Evolutionary conservation across 2,329 filamentous ascomycete species (phyloP).

Genomic region (Lasiodiplodia sp.): DNA sequence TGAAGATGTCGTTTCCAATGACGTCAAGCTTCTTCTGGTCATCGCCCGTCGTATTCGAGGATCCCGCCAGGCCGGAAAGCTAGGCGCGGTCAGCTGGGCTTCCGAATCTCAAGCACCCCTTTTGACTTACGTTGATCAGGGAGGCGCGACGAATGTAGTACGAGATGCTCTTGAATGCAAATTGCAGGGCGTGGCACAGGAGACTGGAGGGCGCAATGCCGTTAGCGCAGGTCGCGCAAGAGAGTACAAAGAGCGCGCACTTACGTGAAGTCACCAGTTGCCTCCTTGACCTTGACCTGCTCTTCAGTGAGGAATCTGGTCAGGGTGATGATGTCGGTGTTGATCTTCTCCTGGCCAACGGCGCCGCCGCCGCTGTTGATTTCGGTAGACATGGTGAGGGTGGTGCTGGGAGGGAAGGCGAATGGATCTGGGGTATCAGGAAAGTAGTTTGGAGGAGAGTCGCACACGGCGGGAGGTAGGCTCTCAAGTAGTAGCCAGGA

Average conservation of each 20-base stretch:
- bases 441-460: constrained; percentile 5
- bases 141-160: constrained; percentile 98
- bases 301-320: constrained; percentile 96
- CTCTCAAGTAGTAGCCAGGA: constrained; percentile 25
- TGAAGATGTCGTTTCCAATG: constrained; percentile 97
- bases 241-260: constrained; percentile 42
- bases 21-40: constrained; percentile 99
- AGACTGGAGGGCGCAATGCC: constrained; percentile 63
- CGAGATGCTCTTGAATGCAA: constrained; percentile 99
- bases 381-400: constrained; percentile 40
- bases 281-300: constrained; percentile 90
- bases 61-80: constrained; percentile 91
- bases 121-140: constrained; percentile 73
- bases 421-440: constrained; percentile 17
- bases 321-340: constrained; percentile 94
- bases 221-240: constrained; percentile 11
- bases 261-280: constrained; percentile 98
- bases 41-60: constrained; percentile 93
- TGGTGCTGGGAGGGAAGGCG: not conserved
- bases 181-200: constrained; percentile 96
- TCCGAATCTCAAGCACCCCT: not conserved
- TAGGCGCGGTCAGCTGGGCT: constrained; percentile 36
- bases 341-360: constrained; percentile 77
- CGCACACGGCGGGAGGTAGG: constrained; percentile 2
- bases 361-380: constrained; percentile 55